phyloP scores from a whole-genome alignment of 768 basidiomycete genomes.

The Amanita phalloides region DNA sequence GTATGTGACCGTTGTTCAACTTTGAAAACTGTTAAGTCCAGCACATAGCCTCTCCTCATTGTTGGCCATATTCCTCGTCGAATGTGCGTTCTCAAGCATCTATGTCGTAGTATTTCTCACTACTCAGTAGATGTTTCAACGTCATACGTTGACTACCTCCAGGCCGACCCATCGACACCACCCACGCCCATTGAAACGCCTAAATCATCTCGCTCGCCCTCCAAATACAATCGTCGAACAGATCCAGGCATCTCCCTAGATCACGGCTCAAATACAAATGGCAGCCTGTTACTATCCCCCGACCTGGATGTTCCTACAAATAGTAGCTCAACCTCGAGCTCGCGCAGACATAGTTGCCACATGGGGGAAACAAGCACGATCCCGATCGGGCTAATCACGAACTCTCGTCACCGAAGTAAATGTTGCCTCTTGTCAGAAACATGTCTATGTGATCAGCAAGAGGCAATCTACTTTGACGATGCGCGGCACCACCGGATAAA shows the following conservation, averaged over 20 bases:
- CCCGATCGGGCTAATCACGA: slow-evolving; percentile 18
- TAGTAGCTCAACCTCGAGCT: background rate
- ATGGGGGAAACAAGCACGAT: background rate
- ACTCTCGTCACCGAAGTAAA: slow-evolving; percentile 19
- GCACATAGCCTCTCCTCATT: slow-evolving; percentile 46
- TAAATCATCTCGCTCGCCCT: slow-evolving; percentile 2
- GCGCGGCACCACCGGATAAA: slow-evolving; percentile 9
- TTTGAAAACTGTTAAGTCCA: background rate
- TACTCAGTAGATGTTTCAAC: slow-evolving; percentile 52
- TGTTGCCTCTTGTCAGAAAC: slow-evolving; percentile 5
- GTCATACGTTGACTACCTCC: slow-evolving; percentile 61
- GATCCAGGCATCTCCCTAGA: background rate
- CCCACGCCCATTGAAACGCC: slow-evolving; percentile 24
- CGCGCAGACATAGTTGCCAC: background rate
- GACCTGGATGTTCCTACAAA: background rate
- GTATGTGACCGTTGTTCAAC: slow-evolving; percentile 30
- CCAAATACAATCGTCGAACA: background rate
- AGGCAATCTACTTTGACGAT: slow-evolving; percentile 4
- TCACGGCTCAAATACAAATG: background rate
- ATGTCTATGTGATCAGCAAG: slow-evolving; percentile 3
- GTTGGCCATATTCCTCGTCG: slow-evolving; percentile 64
- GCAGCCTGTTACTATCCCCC: background rate
- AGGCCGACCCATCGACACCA: slow-evolving; percentile 47
- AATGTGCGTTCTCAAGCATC: slow-evolving; percentile 42
- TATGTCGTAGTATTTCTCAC: background rate